Conservation (phyloP, 106 monocot species). For the Triglochin maritima region DNA sequence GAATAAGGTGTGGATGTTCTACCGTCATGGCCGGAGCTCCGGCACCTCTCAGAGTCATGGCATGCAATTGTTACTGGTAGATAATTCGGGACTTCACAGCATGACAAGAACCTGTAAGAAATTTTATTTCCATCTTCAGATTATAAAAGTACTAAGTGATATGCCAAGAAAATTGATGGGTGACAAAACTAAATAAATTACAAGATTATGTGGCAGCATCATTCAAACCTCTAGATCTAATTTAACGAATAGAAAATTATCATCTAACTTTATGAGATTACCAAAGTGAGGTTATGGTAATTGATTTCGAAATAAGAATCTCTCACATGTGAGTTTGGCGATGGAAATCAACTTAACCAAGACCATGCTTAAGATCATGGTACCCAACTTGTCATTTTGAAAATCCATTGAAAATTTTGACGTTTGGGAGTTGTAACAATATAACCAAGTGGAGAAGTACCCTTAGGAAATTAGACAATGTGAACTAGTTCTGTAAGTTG, state of each 20-base stretch:
- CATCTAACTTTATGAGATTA: not conserved
- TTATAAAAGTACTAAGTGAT: not conserved
- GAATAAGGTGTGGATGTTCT: slow-evolving; percentile 48
- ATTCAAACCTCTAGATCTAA: not conserved
- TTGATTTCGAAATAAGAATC: too few relatives aligned
- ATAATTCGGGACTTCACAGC: slow-evolving; percentile 40
- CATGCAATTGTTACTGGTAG: slow-evolving; percentile 72
- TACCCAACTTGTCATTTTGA: too few relatives aligned
- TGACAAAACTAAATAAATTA: not conserved
- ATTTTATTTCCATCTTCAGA: not conserved
- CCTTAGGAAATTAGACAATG: too few relatives aligned
- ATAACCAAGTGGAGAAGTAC: too few relatives aligned
- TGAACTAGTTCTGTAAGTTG: too few relatives aligned
- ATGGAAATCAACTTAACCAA: too few relatives aligned
- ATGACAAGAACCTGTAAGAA: slow-evolving; percentile 64
- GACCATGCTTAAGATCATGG: too few relatives aligned
- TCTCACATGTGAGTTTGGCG: too few relatives aligned
- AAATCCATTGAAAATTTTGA: too few relatives aligned
- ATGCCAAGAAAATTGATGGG: not conserved
- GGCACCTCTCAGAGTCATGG: slow-evolving; percentile 48
- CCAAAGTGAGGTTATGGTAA: not conserved
- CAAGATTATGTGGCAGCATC: not conserved
- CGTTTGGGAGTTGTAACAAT: too few relatives aligned
- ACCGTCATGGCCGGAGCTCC: slow-evolving; percentile 38
- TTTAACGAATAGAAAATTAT: not conserved